Percentiles rank a stretch among this genome's conserved stretches.
These are phyloP conservation scores for Haplographium delicatum DNA, from an alignment of 495 filamentous ascomycete species.

Conservation along the genomic window DNA sequence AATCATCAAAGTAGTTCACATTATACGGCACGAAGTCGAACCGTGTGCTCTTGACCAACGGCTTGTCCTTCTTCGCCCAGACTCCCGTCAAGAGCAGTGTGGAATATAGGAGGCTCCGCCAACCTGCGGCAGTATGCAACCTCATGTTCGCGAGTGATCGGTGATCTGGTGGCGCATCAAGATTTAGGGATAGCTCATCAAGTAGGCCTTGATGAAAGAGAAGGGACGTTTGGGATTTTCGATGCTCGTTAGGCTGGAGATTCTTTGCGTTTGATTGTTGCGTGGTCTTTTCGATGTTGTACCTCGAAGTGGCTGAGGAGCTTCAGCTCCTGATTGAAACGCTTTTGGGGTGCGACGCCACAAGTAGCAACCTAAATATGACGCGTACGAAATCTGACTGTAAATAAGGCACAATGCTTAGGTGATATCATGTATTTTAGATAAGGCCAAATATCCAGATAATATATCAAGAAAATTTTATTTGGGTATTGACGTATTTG, in stretches of 20 bases:
- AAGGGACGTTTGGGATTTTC: too few relatives aligned
- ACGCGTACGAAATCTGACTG: too few relatives aligned
- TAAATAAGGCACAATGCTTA: too few relatives aligned
- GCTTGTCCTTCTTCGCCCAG: slow-evolving; percentile 41
- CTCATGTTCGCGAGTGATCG: slow-evolving; percentile 23
- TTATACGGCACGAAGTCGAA: slow-evolving; percentile 58
- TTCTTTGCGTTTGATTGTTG: slow-evolving; percentile 1
- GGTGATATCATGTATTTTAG: too few relatives aligned
- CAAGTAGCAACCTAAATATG: neutral
- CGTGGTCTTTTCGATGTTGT: slow-evolving; percentile 4
- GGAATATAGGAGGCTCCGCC: slow-evolving; percentile 20
- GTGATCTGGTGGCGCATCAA: slow-evolving; percentile 21
- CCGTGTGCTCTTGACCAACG: slow-evolving; percentile 40
- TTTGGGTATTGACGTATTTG: too few relatives aligned
- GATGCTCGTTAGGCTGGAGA: neutral
- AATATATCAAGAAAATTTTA: too few relatives aligned
- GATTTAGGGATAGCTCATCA: slow-evolving; percentile 15
- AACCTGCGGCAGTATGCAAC: slow-evolving; percentile 20
- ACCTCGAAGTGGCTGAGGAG: neutral
- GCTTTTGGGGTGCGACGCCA: neutral
- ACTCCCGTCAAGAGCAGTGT: slow-evolving; percentile 16
- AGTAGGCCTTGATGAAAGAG: slow-evolving; percentile 13
- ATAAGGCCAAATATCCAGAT: too few relatives aligned
- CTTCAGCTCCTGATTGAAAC: neutral
- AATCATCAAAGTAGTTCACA: slow-evolving; percentile 84